phyloP scores from a whole-genome alignment of 1,139 yeast species.

The Arxiozyma telluris region DNA sequence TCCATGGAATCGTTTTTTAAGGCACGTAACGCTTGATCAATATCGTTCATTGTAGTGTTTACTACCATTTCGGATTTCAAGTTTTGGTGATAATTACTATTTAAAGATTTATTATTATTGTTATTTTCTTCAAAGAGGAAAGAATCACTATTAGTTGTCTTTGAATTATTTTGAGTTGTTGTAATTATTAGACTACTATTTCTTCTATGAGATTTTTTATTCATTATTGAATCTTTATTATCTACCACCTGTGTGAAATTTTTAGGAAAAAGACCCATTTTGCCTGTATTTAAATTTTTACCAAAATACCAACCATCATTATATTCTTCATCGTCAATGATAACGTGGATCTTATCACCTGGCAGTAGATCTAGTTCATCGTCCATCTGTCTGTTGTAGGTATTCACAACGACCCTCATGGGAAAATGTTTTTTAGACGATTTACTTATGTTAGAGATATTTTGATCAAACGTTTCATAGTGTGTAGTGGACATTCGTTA shows the following conservation, averaged over 20 bases:
- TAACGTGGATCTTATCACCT: constrained; percentile 82
- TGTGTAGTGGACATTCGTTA: constrained; percentile 1
- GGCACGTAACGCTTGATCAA: constrained; percentile 77
- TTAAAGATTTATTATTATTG: neutral
- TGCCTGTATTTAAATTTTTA: constrained; percentile 56
- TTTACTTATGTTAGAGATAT: neutral
- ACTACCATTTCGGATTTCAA: constrained; percentile 34
- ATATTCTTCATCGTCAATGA: constrained; percentile 87
- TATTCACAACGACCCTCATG: constrained; percentile 53
- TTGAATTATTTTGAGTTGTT: neutral
- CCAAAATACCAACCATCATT: constrained; percentile 99
- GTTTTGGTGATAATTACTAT: neutral
- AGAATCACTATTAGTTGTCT: neutral
- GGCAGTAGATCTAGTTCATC: constrained; percentile 75
- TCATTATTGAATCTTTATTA: constrained; percentile 31
- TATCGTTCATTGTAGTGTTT: constrained; percentile 58
- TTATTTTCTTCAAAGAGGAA: neutral
- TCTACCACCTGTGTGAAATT: constrained; percentile 55
- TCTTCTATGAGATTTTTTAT: constrained; percentile 31
- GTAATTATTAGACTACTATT: neutral
- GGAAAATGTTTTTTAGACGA: constrained; percentile 2
- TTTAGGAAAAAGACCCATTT: constrained; percentile 84
- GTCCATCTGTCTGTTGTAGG: constrained; percentile 75
- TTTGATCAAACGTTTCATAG: neutral
- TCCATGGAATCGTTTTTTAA: constrained; percentile 36